These are phyloP conservation scores for Yamadazyma conglobata DNA, from an alignment of 1,139 yeast genomes.

Conservation along the genomic window DNA sequence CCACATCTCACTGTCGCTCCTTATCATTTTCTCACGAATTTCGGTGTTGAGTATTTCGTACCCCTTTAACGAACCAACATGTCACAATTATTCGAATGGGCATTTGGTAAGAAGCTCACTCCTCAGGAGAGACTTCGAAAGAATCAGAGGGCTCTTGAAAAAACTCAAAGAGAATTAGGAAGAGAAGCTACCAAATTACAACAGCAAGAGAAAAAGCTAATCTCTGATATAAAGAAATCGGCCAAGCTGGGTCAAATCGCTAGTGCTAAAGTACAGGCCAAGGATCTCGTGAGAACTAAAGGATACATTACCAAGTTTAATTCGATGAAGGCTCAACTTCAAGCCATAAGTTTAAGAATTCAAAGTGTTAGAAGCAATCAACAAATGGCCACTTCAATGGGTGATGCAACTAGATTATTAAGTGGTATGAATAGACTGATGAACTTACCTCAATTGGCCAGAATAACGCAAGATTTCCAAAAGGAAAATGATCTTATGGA, in stretches of 20 bases:
- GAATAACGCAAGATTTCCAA: constrained; percentile 94
- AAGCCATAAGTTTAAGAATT: constrained; percentile 86
- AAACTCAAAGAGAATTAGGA: constrained; percentile 88
- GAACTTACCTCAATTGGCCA: constrained; percentile 85
- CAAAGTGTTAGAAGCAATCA: constrained; percentile 90
- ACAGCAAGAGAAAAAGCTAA: constrained; percentile 83
- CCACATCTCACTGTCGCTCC: too few species aligned
- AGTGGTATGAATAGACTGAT: constrained; percentile 84
- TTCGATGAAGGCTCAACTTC: constrained; percentile 91
- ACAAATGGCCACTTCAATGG: constrained; percentile 94
- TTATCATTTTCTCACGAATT: too few species aligned
- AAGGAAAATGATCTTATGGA: constrained; percentile 95
- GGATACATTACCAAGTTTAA: constrained; percentile 81
- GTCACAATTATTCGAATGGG: constrained; percentile 81
- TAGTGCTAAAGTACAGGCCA: constrained; percentile 92
- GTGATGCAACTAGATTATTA: constrained; percentile 86
- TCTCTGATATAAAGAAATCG: constrained; percentile 81
- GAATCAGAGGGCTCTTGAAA: constrained; percentile 91
- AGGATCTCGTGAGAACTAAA: constrained; percentile 87
- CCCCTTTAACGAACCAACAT: too few species aligned
- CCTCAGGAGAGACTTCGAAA: constrained; percentile 93
- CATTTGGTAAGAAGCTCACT: constrained; percentile 87
- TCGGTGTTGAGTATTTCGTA: too few species aligned
- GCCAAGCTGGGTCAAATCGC: constrained; percentile 88
- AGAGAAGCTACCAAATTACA: constrained; percentile 85